Evolutionary conservation across 371 early-diverging fungal species (phyloP), one percentile per base, ranked within the genome.

Genomic region (Blastocladiella emersonii): DNA sequence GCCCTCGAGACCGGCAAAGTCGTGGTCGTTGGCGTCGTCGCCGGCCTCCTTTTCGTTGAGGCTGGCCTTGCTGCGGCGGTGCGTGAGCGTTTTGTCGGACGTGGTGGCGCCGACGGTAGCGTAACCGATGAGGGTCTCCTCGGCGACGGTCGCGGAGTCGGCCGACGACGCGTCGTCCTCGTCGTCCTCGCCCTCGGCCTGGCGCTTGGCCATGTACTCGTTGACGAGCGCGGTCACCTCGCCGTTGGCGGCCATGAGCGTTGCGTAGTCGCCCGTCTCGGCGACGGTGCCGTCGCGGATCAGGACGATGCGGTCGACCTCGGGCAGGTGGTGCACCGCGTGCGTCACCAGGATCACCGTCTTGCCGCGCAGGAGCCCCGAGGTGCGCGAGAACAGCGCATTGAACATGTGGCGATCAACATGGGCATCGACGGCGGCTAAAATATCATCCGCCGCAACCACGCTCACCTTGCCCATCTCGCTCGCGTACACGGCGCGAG

Each of bases 401-500:
- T 88, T 85, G 71, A 92, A 91, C 48, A 94, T 84, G 64, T 82
- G 79, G n/a, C 76, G 67, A 35, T 93, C 94, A 6, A 96, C 95
- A 65, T 93, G 93, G 3, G 91, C 87, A 76, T 98, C 95, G 5
- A 98, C 93, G 35, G 96, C 95, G 63, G 85, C 80, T 49, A 89
- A 66, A n/a, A 90, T 85, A 59, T 93, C 92, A 66, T 92, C 92
- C 62, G 88, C 60, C 35, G 90, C 68, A 64, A 86, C 83, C 7
- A 94, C 78, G 72, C 91, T 91, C n/a, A 71, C 63, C 67, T 65
- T 45, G 64, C 49, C 53, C 71, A 57, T 63, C 39, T 56, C 62
- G 62, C 41, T 60, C 43, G 86, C 79, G 69, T 94, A 94, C 25
- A 89, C 83, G 25, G 89, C 90, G 27, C 90, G 78, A 1, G 90